Percentiles rank a stretch among this genome's conserved stretches.
phyloP scores from a whole-genome alignment of 2,329 filamentous ascomycete genomes.

The Falciphora oryzae region DNA sequence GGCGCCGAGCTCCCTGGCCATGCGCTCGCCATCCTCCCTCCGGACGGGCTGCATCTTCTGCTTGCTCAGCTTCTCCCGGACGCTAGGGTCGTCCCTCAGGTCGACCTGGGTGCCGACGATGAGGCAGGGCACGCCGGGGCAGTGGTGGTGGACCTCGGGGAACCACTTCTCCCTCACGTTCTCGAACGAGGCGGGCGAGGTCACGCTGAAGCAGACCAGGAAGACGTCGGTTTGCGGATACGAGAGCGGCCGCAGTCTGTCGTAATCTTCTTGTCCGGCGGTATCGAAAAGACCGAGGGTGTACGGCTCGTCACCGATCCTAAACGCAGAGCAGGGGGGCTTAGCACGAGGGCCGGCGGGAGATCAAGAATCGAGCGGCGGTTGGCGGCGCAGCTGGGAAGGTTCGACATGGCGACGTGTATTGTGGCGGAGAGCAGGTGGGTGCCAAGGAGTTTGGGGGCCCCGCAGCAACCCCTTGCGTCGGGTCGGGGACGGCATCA shows the following conservation, averaged over 20 bases:
- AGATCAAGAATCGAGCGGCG: neutral
- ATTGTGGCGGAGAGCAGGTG: neutral
- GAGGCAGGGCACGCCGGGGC: conserved; percentile 92
- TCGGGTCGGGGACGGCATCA: conserved; percentile 23
- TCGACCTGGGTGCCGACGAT: conserved; percentile 98
- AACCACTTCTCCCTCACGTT: conserved; percentile 99
- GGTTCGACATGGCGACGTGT: neutral
- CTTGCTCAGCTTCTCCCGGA: conserved; percentile 86
- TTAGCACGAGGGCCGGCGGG: neutral
- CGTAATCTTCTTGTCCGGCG: conserved; percentile 98
- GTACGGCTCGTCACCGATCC: conserved; percentile 98
- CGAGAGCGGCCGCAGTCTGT: conserved; percentile 89
- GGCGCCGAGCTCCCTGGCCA: conserved; percentile 95
- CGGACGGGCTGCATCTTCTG: conserved; percentile 94
- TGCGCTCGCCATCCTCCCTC: conserved; percentile 88
- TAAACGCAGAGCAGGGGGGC: conserved; percentile 31
- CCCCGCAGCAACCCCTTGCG: neutral
- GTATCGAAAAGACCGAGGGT: conserved; percentile 97
- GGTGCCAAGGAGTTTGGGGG: neutral
- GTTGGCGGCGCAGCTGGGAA: neutral
- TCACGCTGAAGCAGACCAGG: conserved; percentile 97
- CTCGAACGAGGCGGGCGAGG: conserved; percentile 94
- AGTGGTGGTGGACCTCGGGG: conserved; percentile 97
- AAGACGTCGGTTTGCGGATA: conserved; percentile 99
- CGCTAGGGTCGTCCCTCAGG: conserved; percentile 80